Evolutionary conservation across 2,329 filamentous ascomycete species (phyloP), one percentile per base, ranked within the genome.

Genomic region (Dichotomopilus funicola): DNA sequence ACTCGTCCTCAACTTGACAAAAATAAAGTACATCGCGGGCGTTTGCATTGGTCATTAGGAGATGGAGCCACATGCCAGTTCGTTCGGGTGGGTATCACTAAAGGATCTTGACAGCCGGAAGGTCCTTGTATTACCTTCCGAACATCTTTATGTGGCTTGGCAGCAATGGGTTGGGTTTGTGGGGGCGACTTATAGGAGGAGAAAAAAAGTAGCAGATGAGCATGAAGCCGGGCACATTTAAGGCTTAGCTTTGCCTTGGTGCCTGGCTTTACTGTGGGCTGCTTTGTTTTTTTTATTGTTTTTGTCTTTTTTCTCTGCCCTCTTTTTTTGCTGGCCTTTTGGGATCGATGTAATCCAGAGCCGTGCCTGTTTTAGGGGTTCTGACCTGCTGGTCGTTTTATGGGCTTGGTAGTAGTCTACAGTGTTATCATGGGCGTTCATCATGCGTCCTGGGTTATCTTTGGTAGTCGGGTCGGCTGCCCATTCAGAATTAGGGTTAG

Each of bases 1-100:
- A 37, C 10, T 13, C 46, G 8, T 10, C 8, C 42, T 31, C 9
- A 35, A 3, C 11, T 37, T 49, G 38, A 44, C 44, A 48, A 40
- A 50, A 33, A 37, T 40, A 46, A 47, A 38, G 36, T 19, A 47
- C 51, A 53, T 41, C 27, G 36, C 43, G 34, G 50, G 50, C 38
- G 43, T 47, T 47, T 53, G 43, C 51, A 47, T 53, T 38, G 44
- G 42, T 53, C 51, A 53, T 36, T 4, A 35, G 11, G 35, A 7
- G 35, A 37, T 37, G 31, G 10, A 11, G 36, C 34, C 31, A 33
- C 12, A 40, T 11, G 49, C 31, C 4, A 10, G 37, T 3, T 38
- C 48, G 38, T 34, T 51, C 38, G 49, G 38, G 43, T 27, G 11
- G 31, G 10, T 19, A 6, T 35, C 10, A 11, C 13, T 13, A 11